phyloP scores from a whole-genome alignment of 352 stramenopile genomes.

The Phytopythium cucurbitacearum region DNA sequence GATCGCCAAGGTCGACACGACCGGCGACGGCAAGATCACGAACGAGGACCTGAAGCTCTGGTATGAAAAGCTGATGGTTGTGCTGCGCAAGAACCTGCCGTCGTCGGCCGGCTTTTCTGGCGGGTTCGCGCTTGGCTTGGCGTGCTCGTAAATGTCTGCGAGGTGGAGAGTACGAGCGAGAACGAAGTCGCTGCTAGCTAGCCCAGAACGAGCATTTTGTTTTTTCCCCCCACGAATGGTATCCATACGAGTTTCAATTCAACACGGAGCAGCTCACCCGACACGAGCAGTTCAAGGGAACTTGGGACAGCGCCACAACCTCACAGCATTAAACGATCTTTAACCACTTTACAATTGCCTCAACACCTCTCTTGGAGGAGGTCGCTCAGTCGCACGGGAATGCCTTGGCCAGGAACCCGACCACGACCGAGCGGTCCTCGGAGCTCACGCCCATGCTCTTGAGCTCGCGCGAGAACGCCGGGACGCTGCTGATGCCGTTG shows the following conservation, averaged over 20 bases:
- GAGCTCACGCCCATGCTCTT: conserved; percentile 68
- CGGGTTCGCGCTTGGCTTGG: conserved; percentile 71
- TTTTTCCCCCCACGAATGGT: too few species aligned
- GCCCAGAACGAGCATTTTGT: too few species aligned
- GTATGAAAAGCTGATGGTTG: conserved; percentile 57
- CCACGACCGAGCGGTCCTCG: conserved; percentile 71
- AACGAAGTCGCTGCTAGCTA: too few species aligned
- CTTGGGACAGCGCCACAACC: too few species aligned
- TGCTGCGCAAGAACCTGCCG: conserved; percentile 81
- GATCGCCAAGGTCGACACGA: conserved; percentile 72
- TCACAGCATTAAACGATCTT: too few species aligned
- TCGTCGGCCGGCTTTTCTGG: conserved; percentile 76
- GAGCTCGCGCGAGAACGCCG: conserved; percentile 76
- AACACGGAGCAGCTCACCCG: too few species aligned
- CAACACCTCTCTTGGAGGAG: background rate
- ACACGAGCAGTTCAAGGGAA: too few species aligned
- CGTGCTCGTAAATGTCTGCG: conserved; percentile 33
- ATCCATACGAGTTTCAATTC: too few species aligned
- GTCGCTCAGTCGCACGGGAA: conserved; percentile 57
- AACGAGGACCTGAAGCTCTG: conserved; percentile 77
- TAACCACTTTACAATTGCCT: too few species aligned
- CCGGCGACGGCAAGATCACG: conserved; percentile 84
- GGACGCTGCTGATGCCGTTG: conserved; percentile 80
- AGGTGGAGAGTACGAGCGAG: background rate
- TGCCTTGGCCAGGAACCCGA: conserved; percentile 68